phyloP scores from a whole-genome alignment of 1,139 yeast genomes.

The Pichia sp. region DNA sequence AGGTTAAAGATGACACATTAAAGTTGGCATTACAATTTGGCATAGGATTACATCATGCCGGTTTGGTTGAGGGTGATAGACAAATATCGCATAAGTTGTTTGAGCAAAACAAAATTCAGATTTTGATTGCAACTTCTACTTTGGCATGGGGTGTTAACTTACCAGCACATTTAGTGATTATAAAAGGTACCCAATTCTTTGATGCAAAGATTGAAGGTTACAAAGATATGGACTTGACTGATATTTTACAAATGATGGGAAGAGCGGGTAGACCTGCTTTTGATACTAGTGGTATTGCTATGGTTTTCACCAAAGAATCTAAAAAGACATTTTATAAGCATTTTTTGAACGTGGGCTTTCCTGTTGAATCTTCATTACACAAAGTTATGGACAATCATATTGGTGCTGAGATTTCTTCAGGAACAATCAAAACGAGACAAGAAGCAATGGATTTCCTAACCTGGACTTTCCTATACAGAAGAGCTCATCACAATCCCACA shows the following conservation, averaged over 20 bases:
- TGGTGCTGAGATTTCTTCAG: conserved; percentile 93
- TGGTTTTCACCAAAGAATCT: conserved; percentile 87
- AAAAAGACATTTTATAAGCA: conserved; percentile 92
- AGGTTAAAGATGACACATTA: conserved; percentile 86
- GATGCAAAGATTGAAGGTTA: conserved; percentile 79
- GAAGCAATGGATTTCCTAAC: conserved; percentile 90
- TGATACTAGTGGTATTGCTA: conserved; percentile 93
- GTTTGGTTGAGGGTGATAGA: conserved; percentile 87
- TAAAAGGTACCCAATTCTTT: conserved; percentile 88
- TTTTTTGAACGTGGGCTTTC: conserved; percentile 91
- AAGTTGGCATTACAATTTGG: conserved; percentile 86
- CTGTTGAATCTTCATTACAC: conserved; percentile 93
- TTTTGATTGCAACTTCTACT: conserved; percentile 89
- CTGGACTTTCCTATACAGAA: conserved; percentile 90
- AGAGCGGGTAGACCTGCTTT: conserved; percentile 96
- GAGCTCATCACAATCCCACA: conserved; percentile 94
- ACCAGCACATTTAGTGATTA: conserved; percentile 90
- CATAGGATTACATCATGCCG: conserved; percentile 97
- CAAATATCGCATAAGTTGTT: conserved; percentile 81
- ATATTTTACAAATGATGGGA: conserved; percentile 86
- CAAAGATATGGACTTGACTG: conserved; percentile 88
- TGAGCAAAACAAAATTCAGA: conserved; percentile 81
- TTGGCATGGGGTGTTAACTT: conserved; percentile 97
- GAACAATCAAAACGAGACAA: conserved; percentile 75
- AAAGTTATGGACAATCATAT: conserved; percentile 90